These are phyloP conservation scores for Botryosphaeria dothidea DNA, from an alignment of 2,329 filamentous ascomycete genomes.

Conservation along the genomic window DNA sequence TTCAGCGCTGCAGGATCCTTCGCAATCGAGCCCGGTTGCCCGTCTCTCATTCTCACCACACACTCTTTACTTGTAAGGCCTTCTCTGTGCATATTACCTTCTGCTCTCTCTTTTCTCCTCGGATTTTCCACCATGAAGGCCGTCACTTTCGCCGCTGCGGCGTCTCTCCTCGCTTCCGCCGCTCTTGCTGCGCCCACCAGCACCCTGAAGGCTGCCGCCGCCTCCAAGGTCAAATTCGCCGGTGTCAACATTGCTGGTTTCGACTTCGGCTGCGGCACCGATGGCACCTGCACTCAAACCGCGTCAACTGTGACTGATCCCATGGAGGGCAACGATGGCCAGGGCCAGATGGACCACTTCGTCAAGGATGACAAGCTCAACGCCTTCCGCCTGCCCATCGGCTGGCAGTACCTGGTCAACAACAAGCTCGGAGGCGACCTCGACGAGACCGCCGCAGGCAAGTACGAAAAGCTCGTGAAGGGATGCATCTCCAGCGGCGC, in stretches of 20 bases:
- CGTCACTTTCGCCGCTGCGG: background rate
- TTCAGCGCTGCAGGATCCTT: background rate
- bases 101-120: background rate
- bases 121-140: background rate
- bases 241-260: conserved; percentile 51
- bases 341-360: conserved; percentile 59
- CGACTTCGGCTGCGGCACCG: conserved; percentile 48
- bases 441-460: conserved; percentile 48
- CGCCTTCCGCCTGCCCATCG: conserved; percentile 58
- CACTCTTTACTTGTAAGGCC: background rate
- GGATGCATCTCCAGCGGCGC: conserved; percentile 58
- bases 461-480: conserved; percentile 59
- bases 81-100: background rate
- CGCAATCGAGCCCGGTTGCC: background rate
- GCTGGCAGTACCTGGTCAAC: conserved; percentile 63
- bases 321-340: conserved; percentile 36
- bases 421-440: conserved; percentile 53
- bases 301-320: conserved; percentile 25
- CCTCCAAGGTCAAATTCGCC: conserved; percentile 28
- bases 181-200: background rate
- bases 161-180: background rate
- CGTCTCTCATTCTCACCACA: background rate
- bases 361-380: conserved; percentile 56
- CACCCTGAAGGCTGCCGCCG: background rate
- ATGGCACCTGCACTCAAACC: conserved; percentile 28